phyloP scores from a whole-genome alignment of 2,329 filamentous ascomycete species.

The Colletotrichum sojae region DNA sequence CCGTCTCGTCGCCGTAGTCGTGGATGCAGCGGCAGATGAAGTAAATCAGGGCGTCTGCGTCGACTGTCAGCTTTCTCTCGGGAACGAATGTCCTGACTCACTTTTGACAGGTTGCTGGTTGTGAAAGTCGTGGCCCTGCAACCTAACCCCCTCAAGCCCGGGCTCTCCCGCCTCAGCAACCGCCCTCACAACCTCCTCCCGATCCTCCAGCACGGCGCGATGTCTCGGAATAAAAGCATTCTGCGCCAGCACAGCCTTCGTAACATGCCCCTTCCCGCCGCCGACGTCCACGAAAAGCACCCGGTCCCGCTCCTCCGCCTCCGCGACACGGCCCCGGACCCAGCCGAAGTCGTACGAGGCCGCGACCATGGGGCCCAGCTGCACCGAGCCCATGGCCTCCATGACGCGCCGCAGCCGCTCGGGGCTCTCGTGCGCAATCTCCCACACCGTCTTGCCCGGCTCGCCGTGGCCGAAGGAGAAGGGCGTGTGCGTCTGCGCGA shows the following conservation, averaged over 20 bases:
- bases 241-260: slow-evolving; percentile 24
- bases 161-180: not conserved
- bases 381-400: slow-evolving; percentile 29
- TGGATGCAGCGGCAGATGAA: slow-evolving; percentile 54
- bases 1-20: slow-evolving; percentile 51
- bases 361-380: not conserved
- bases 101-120: slow-evolving; percentile 42
- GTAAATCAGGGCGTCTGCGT: slow-evolving; percentile 52
- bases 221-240: not conserved
- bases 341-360: slow-evolving; percentile 49
- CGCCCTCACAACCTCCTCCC: slow-evolving; percentile 39
- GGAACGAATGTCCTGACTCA: not conserved
- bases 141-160: not conserved
- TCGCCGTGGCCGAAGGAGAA: slow-evolving; percentile 48
- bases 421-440: slow-evolving; percentile 45
- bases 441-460: slow-evolving; percentile 50
- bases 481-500: slow-evolving; percentile 45
- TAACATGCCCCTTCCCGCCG: slow-evolving; percentile 48
- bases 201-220: slow-evolving; percentile 41
- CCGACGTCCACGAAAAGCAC: slow-evolving; percentile 53
- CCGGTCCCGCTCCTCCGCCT: slow-evolving; percentile 15
- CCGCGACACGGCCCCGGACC: slow-evolving; percentile 39
- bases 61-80: slow-evolving; percentile 25
- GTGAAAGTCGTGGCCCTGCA: slow-evolving; percentile 41
- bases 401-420: slow-evolving; percentile 44